Base-by-base conservation (phyloP, 805 yeast species). In the Myxozyma lipomycoides region DNA sequence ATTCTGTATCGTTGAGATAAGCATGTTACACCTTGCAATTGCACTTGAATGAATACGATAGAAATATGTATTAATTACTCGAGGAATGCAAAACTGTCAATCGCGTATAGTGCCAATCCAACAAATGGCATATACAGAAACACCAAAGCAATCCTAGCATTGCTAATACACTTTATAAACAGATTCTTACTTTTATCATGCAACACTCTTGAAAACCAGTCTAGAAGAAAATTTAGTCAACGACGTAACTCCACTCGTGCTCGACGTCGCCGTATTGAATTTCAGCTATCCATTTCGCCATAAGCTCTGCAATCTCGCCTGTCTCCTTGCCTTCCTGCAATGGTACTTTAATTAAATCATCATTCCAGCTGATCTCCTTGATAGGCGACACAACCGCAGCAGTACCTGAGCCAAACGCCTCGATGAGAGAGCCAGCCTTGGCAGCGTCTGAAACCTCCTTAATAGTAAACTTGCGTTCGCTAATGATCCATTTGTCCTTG, bases 321-420 rank as follows among this genome's bases (percentile, higher is more conserved):
- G 76, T 74, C 67, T 88, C 84, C 67, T 84, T 81, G 55, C 95
- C 96, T 50, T 78, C 81, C 52, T 82, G 79, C 58, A 87, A 70
- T 55, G 98, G 98, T 43, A 91, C 91, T 3, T 71, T 58, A 61
- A 91, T 87, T 54, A 77, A 78, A 64, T 81, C 68, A 45, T 83
- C 95, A 52, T 78, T 74, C 81, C 82, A 91, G 51, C 89, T 90
- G 65, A 91, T 87, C 63, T 78, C 85, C 70, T 84, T 82, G 66
- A 91, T 88, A 61, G 98, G 98, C 34, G 95, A 82, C 41, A 93
- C 98, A 65, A 91, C 82, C 40, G 97, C 98, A 54, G 98, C 98
- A 50, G 98, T 91, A 64, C 98, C 98, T 19, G 96, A 75, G 62
- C 98, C 98, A 64, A 91, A 91, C 19, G 96, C 95, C 76, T 93